Evolutionary conservation across 106 monocot species (phyloP), one percentile per base, ranked within the genome.

Genomic region (Dioscorea alata): DNA sequence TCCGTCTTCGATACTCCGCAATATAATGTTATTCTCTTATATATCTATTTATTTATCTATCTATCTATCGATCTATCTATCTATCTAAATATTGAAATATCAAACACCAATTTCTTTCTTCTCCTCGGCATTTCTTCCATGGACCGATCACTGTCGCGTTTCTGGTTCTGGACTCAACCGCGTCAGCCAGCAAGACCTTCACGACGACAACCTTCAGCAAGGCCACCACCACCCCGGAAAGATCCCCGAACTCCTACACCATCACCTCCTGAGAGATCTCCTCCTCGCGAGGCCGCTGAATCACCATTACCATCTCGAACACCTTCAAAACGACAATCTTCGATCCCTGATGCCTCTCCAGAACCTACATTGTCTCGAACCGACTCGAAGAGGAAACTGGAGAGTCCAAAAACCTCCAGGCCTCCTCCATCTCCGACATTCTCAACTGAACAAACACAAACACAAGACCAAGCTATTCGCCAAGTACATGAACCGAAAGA

Each of bases 91-190:
- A n/a, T 50, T 10, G 23, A 42, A n/a, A 22, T 14, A 22, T 16
- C 21, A 42, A 42, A 42, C 42, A 42, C 42, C 42, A 28, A 3
- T 3, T 42, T 42, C 42, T 42, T 42, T 28, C 28, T 28, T 28
- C 28, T 28, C 1, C 28, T 28, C 3, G n/a, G n/a, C n/a, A 34
- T 6, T 42, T 53, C 21, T n/a, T 61, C 61, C 23, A 68, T 73
- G 0, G 69, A 69, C 1, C 51, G 62, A 54, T 19, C 49, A 48
- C 71, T 67, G 6, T 85, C 78, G 19, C 74, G 71, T 33, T 74
- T 74, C 63, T 77, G 80, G 80, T 56, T 77, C 33, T 18, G 21
- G 48, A n/a, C 56, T 28, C 28, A 28, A 3, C 28, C 3, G 28
- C 28, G 28, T 28, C 28, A 28, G 3, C 28, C 28, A 28, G 28